phyloP scores from a whole-genome alignment of 305 asterid species.

The Fraxinus paxiana region DNA sequence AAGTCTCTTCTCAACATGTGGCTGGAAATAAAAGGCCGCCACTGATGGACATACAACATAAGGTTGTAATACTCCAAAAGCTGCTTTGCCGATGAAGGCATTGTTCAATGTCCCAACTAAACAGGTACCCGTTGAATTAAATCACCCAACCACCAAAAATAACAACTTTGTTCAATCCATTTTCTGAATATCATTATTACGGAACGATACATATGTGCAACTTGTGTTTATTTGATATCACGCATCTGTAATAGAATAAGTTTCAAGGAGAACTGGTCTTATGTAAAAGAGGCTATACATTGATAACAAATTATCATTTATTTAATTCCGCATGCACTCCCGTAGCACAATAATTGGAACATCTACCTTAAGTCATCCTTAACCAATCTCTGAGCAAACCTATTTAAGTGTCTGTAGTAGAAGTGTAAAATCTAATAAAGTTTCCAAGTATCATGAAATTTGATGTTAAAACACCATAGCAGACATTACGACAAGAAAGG shows the following conservation, averaged over 20 bases:
- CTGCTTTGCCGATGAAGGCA: not conserved
- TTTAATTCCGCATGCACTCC: not conserved
- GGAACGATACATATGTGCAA: not conserved
- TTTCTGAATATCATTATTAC: not conserved
- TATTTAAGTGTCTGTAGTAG: not conserved
- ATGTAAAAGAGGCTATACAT: not conserved
- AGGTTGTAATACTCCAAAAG: not conserved
- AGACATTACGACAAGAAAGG: not conserved
- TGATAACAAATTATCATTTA: not conserved
- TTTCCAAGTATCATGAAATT: not conserved
- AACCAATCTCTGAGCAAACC: not conserved
- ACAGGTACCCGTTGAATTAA: not conserved
- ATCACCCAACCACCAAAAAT: not conserved
- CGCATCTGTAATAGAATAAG: not conserved
- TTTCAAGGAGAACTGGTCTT: not conserved
- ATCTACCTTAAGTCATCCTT: not conserved
- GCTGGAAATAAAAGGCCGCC: not conserved
- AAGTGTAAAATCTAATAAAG: not conserved
- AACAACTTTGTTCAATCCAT: not conserved
- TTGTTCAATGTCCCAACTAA: not conserved
- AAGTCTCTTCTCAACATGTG: not conserved
- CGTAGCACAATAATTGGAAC: not conserved
- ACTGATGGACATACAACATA: not conserved
- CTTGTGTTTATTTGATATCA: not conserved
- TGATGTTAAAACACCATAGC: not conserved